phyloP scores from a whole-genome alignment of 2,329 filamentous ascomycete genomes.

The Talaromyces amestolkiae region DNA sequence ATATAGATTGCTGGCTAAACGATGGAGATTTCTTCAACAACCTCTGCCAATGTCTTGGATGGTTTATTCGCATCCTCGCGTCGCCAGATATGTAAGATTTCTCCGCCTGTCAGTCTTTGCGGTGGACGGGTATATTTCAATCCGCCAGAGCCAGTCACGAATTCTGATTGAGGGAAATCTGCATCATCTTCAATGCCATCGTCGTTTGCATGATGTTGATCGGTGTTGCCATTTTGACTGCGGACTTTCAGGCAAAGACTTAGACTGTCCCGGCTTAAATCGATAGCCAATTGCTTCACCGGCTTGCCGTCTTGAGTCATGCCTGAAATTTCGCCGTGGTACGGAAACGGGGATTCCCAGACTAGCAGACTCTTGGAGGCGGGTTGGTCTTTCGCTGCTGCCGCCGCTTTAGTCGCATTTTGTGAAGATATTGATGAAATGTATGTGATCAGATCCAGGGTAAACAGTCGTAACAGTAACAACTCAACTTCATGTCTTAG shows the following conservation, averaged over 20 bases:
- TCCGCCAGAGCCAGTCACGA: constrained; percentile 8
- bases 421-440: constrained; percentile 26
- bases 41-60: constrained; percentile 16
- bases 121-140: constrained; percentile 16
- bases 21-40: constrained; percentile 17
- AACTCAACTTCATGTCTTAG: constrained; percentile 36
- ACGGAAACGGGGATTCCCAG: constrained; percentile 29
- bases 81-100: constrained; percentile 13
- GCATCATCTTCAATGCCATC: not conserved
- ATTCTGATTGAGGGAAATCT: constrained; percentile 1
- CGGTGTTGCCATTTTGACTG: not conserved
- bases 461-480: constrained; percentile 35
- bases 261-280: constrained; percentile 11
- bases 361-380: not conserved
- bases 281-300: constrained; percentile 14
- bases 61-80: not conserved
- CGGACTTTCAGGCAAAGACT: constrained; percentile 4
- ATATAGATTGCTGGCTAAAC: not conserved
- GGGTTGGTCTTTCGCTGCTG: not conserved
- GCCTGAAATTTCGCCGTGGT: constrained; percentile 18
- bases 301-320: not conserved
- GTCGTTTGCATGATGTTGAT: not conserved
- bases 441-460: constrained; percentile 38
- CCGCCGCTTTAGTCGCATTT: not conserved
- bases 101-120: not conserved